Evolutionary conservation across 1,139 yeast species (phyloP), one percentile per base, ranked within the genome.

Genomic region (Pichia terricola): DNA sequence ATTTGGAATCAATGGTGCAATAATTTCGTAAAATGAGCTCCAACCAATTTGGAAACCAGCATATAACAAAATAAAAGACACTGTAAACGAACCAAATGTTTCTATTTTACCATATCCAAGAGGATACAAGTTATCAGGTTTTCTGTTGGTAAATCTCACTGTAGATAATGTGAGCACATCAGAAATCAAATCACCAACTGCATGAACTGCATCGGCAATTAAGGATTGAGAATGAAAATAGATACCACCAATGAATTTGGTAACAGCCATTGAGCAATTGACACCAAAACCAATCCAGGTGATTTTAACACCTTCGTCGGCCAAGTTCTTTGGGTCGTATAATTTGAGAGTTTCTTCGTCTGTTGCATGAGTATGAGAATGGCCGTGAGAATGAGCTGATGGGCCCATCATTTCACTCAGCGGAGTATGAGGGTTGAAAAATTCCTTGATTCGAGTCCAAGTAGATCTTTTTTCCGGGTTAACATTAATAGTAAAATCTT

Each of bases 21-120:
- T 69, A 40, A 86, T 75, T 47, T 81, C 82, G 43, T 81, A 69
- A 26, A 86, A 60, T 0, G 95, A 85, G 38, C 85, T 72, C 89
- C 94, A 86, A 30, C 97, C 97, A 52, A 91, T 94, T 30, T 91
- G 82, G 25, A 85, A 60, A 38, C 98, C 98, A 2, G 97, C 97
- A 60, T 81, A 73, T 3, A 94, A 67, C 48, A 91, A 69, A 43
- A 91, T 79, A 0, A 83, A 77, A 39, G 95, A 82, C 5, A 91
- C 97, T 33, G 91, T 80, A 37, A 89, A 67, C 0, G 97, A 84
- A 1, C 98, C 98, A 31, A 88, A 70, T 3, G 96, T 82, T 64
- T 91, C 98, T 40, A 91, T 73, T 57, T 89, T 87, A 46, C 98
- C 98, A 59, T 81, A 87, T 1, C 98, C 98, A 48, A 82, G 69